Conservation (phyloP, 768 basidiomycete species). For the Inosperma sp. region DNA sequence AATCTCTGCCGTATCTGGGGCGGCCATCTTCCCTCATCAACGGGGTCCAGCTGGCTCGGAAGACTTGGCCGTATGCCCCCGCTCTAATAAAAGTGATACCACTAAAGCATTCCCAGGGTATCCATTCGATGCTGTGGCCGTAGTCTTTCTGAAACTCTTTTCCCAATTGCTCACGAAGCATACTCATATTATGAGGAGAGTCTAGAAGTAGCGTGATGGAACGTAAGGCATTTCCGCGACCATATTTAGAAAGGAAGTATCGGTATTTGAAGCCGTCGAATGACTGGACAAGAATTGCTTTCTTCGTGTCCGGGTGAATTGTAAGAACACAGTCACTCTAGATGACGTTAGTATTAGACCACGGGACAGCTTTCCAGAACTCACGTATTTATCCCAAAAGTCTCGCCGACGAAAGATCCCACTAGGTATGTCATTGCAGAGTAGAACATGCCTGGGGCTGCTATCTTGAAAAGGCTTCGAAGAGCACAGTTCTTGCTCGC, state of each 20-base stretch:
- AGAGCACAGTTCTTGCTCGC: slow-evolving; percentile 1
- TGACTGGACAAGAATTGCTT: slow-evolving; percentile 1
- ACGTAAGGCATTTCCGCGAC: not conserved
- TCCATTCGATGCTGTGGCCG: not conserved
- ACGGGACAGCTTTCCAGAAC: not conserved
- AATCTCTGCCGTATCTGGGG: not conserved
- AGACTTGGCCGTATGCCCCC: not conserved
- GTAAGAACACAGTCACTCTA: not conserved
- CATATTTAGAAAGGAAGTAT: slow-evolving; percentile 2
- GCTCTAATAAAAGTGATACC: not conserved
- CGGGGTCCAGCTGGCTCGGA: not conserved
- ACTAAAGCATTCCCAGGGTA: not conserved
- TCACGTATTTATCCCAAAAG: slow-evolving; percentile 1
- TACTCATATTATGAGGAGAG: not conserved
- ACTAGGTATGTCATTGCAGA: slow-evolving; percentile 1
- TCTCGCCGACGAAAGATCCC: not conserved
- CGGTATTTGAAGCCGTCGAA: slow-evolving; percentile 1
- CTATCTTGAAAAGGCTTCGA: not conserved
- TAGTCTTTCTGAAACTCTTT: not conserved
- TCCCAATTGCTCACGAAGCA: not conserved
- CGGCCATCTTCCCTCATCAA: not conserved
- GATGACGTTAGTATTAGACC: not conserved
- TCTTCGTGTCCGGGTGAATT: not conserved
- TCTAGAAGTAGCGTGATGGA: not conserved
- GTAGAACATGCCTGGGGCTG: not conserved